Conservation (phyloP, 1,139 yeast species). For the Hemisphaericaspora subhashii region DNA sequence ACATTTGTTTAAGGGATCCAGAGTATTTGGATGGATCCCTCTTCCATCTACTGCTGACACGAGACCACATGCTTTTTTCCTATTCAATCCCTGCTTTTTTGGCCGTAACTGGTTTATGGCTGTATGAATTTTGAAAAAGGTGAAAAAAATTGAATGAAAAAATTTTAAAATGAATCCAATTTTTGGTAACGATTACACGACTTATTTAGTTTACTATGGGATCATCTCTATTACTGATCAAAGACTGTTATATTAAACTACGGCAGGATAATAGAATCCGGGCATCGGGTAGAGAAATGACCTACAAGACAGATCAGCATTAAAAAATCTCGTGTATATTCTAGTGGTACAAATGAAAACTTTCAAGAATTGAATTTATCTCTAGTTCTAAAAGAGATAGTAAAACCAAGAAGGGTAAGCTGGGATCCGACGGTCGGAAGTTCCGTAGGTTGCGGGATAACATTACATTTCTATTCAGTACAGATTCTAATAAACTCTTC, state of each 20-base stretch:
- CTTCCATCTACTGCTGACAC: conserved; percentile 34
- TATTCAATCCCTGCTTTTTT: no score
- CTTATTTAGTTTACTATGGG: neutral
- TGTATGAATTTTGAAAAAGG: neutral
- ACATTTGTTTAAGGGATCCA: conserved; percentile 28
- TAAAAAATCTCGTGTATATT: neutral
- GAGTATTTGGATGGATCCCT: conserved; percentile 37
- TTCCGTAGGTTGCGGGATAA: no score
- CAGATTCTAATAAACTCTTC: conserved; percentile 93
- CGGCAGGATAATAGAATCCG: no score
- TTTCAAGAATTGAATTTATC: no score
- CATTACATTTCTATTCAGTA: conserved; percentile 65
- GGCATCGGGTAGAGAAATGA: no score
- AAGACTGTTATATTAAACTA: no score
- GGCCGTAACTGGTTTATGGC: conserved; percentile 1
- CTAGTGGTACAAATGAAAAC: no score
- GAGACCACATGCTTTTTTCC: conserved; percentile 26
- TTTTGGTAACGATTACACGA: neutral
- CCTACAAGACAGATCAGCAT: no score
- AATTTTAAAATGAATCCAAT: conserved; percentile 4
- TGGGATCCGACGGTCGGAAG: neutral
- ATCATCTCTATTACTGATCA: no score
- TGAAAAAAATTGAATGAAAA: neutral
- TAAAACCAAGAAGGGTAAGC: no score
- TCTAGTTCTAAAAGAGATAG: no score